These are phyloP conservation scores for Ceratobasidium sp. DNA, from an alignment of 1,284 basidiomycete species.

Conservation along the genomic window DNA sequence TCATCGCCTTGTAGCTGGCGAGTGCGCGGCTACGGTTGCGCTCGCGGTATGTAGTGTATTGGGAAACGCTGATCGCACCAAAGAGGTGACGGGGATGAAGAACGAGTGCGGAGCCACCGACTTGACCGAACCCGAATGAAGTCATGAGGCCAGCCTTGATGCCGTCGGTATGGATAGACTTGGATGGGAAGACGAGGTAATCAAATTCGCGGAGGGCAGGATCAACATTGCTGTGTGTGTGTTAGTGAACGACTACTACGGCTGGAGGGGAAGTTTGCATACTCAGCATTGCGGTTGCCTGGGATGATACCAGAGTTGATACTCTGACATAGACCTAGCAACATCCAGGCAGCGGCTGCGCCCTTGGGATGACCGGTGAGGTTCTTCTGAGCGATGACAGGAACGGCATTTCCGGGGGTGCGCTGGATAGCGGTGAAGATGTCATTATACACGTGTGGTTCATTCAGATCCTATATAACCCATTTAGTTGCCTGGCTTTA, in stretches of 20 bases:
- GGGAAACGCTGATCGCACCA: constrained; percentile 75
- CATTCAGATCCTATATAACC: constrained; percentile 85
- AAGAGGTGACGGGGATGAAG: constrained; percentile 92
- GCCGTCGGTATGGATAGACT: constrained; percentile 91
- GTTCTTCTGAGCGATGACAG: constrained; percentile 97
- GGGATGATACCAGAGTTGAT: constrained; percentile 88
- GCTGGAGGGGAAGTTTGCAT: constrained; percentile 55
- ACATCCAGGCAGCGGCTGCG: constrained; percentile 97
- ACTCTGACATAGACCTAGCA: constrained; percentile 91
- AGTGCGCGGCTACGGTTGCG: constrained; percentile 75
- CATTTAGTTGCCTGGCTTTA: constrained; percentile 27
- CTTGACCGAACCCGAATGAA: constrained; percentile 99
- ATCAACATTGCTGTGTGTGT: constrained; percentile 87
- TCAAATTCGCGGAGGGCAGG: constrained; percentile 89
- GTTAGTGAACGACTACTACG: too few species aligned
- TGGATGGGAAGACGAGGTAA: constrained; percentile 96
- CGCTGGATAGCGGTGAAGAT: constrained; percentile 89
- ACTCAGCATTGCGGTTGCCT: constrained; percentile 97
- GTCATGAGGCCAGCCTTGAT: constrained; percentile 93
- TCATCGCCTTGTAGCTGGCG: constrained; percentile 90
- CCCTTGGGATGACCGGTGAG: constrained; percentile 96
- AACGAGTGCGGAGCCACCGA: constrained; percentile 90
- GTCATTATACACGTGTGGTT: constrained; percentile 96
- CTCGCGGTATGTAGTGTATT: constrained; percentile 77
- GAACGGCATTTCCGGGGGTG: constrained; percentile 92